Conservation (phyloP, 495 filamentous ascomycete species). For the Thermochaetoides thermophila region DNA sequence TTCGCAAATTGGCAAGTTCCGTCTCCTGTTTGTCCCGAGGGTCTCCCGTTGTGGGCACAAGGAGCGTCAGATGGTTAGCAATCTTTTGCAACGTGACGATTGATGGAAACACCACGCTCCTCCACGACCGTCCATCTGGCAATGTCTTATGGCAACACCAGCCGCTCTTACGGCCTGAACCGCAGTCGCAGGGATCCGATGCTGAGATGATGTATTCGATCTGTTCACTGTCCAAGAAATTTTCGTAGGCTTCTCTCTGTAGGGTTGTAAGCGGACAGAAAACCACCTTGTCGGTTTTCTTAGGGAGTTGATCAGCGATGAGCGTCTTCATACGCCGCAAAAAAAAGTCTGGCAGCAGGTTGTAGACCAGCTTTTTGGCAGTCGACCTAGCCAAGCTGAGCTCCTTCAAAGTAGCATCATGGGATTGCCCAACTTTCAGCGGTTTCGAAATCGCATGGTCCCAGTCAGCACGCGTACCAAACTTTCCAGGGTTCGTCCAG, state of each 20-base stretch:
- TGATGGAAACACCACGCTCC: slow-evolving; percentile 68
- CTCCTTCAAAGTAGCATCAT: slow-evolving; percentile 78
- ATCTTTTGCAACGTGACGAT: slow-evolving; percentile 74
- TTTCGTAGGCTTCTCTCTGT: slow-evolving; percentile 76
- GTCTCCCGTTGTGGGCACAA: slow-evolving; percentile 61
- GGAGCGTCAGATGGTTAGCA: slow-evolving; percentile 79
- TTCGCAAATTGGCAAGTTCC: slow-evolving; percentile 62
- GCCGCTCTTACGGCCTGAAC: slow-evolving; percentile 53
- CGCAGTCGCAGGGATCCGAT: slow-evolving; percentile 55
- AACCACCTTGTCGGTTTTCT: slow-evolving; percentile 86
- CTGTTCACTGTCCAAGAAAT: slow-evolving; percentile 56
- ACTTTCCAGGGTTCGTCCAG: slow-evolving; percentile 85
- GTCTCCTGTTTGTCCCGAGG: slow-evolving; percentile 61
- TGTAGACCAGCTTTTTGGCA: slow-evolving; percentile 71
- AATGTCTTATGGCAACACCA: slow-evolving; percentile 63
- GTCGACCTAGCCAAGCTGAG: slow-evolving; percentile 69
- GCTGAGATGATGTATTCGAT: slow-evolving; percentile 53
- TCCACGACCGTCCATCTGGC: slow-evolving; percentile 51
- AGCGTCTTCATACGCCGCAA: slow-evolving; percentile 84
- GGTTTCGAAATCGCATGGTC: slow-evolving; percentile 61
- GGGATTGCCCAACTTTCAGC: slow-evolving; percentile 69
- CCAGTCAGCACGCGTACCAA: slow-evolving; percentile 72
- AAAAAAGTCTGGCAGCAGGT: slow-evolving; percentile 85
- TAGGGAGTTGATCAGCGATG: slow-evolving; percentile 88
- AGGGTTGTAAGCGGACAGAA: slow-evolving; percentile 82